Conservation (phyloP, 768 basidiomycete species). For the Auricularia sp. region DNA sequence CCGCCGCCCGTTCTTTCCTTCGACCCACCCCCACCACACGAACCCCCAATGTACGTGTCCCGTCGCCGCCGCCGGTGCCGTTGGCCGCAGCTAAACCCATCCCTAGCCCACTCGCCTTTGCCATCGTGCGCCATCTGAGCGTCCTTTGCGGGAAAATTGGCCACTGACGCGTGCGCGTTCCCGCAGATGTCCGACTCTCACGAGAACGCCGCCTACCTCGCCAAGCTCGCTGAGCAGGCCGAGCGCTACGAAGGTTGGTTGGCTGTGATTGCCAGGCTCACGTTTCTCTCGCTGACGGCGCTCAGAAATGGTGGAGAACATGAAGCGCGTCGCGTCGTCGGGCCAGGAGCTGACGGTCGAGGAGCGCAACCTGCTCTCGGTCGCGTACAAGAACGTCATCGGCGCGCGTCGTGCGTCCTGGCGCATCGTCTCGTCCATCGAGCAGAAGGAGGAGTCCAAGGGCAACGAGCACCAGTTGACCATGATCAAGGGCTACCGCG, state of each 20-base stretch:
- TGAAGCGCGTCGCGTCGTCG: conserved; percentile 60
- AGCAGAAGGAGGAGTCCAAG: conserved; percentile 22
- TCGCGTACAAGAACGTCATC: conserved; percentile 87
- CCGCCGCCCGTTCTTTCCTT: not conserved
- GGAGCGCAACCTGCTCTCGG: conserved; percentile 79
- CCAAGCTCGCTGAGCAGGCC: conserved; percentile 79
- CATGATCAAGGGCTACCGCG: conserved; percentile 63
- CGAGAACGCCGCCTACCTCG: conserved; percentile 46
- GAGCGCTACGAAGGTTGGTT: conserved; percentile 75
- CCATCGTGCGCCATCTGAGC: not conserved
- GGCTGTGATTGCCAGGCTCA: not conserved
- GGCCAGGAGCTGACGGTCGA: conserved; percentile 66
- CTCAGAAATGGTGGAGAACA: conserved; percentile 67
- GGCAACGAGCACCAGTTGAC: conserved; percentile 43
- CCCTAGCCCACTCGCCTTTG: not conserved
- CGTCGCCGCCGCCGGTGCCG: not conserved
- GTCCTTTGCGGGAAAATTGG: not conserved
- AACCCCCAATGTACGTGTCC: not conserved
- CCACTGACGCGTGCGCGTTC: not conserved
- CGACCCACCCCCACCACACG: not conserved
- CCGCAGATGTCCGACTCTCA: conserved; percentile 17
- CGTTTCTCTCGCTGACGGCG: conserved; percentile 20
- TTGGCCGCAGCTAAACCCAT: not conserved
- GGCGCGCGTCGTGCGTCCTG: conserved; percentile 79
- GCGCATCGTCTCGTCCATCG: conserved; percentile 64